Percentiles rank a stretch among this genome's conserved stretches.
These are phyloP conservation scores for Beauveria rudraprayagi DNA, from an alignment of 2,329 filamentous ascomycete species.

Conservation along the genomic window DNA sequence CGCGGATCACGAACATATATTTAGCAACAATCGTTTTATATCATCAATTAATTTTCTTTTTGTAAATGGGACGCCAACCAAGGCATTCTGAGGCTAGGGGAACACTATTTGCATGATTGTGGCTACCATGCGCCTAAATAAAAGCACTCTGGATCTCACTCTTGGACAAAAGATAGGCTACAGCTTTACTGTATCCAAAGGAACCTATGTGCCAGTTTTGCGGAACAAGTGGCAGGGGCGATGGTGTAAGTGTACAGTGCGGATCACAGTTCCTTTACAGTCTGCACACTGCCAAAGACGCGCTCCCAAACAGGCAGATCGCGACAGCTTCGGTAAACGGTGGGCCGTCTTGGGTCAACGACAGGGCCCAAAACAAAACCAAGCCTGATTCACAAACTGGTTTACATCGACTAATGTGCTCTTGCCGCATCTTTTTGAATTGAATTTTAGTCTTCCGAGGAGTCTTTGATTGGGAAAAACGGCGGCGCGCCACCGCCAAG, in stretches of 20 bases:
- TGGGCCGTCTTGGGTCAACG: neutral
- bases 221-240: neutral
- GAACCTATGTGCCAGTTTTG: neutral
- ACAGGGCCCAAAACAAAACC: neutral
- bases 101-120: no score
- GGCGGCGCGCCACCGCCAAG: neutral
- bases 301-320: constrained; percentile 1
- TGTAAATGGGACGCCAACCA: no score
- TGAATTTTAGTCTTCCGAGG: neutral
- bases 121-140: no score
- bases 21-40: neutral
- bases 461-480: neutral
- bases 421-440: neutral
- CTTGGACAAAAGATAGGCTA: no score
- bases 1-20: neutral
- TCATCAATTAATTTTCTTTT: neutral
- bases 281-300: neutral
- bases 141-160: no score
- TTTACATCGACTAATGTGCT: neutral
- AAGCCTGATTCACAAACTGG: neutral
- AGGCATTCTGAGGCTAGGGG: no score
- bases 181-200: no score
- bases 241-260: neutral
- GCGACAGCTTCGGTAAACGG: constrained; percentile 4
- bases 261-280: neutral